Evolutionary conservation across 208 protist species (phyloP), one percentile per base, ranked within the genome.

Genomic region (Sergeia podlipaevii): DNA sequence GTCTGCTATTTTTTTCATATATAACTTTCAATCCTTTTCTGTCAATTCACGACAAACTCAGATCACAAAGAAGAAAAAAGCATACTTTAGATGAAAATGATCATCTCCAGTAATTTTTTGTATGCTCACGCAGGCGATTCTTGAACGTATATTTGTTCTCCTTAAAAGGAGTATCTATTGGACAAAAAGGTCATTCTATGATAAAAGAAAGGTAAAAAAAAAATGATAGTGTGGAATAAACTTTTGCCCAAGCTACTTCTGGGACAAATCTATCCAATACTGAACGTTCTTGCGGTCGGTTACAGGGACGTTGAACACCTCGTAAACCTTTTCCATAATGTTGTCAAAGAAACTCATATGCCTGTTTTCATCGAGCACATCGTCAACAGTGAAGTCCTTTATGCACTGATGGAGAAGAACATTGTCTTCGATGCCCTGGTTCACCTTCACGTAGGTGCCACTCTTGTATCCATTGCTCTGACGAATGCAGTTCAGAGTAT

Each of bases 401-500:
- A 96, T 90, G 70, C 90, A 96, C 13, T 80, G 62, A 58, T 96
- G 90, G 17, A 96, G 67, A 7, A 96, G 53, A 18, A 77, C 85
- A 60, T 96, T 96, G 65, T 96, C 90, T 58, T 96, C 90, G 1
- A 95, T 72, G 23, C 87, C 90, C 26, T 89, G 68, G 32, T 83
- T 80, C 18, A 95, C 78, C 68, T 96, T 96, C n/a, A 89, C 80
- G 52, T 96, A 96, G 2, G 73, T 75, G 29, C 87, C 86, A 29
- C 74, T 55, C 65, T 96, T 96, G 76, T 96, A 95, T 4, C 90
- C 90, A 34, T 72, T 68, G 32, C 93, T 64, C 65, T 96, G 90
- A 8, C 90, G 80, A 34, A 96, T 85, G 59, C 70, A 85, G 72
- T 96, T 96, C 32, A 96, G 65, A 2, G 90, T 95, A 65, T 93